Base-by-base conservation (phyloP, 1,284 basidiomycete species). In the Spongispora temasekensis region DNA sequence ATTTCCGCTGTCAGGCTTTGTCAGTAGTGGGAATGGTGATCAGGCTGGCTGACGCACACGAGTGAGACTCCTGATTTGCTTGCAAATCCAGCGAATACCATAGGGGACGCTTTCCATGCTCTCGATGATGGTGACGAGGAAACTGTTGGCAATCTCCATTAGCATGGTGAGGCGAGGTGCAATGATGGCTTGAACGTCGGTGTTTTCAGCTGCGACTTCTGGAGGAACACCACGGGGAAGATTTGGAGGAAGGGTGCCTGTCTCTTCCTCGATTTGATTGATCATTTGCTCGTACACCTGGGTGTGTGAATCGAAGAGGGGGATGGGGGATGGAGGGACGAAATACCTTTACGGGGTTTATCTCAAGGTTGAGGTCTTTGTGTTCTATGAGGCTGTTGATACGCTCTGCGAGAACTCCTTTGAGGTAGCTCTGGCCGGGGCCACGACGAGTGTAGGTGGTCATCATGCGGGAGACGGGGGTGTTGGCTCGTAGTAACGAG, bases 381-480 rank as follows among this genome's bases (percentile, higher is more conserved):
- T 98, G 95, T 77, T 98, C 97, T 69, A 98, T 97, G 64, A 99
- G 82, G 71, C 93, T 95, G 79, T 98, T 98, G 79, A 99, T 98
- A 60, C 97, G 89, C 75, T 98, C 96, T 15, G 97, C 94, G 55
- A 99, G 83, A 34, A 98, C 95, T 65, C 91, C 90, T 81, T 98
- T 98, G 66, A 99, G 87, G 76, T 98, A 99, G 69, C 92, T 94
- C 77, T 99, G 97, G 65, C 97, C 97, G 1, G 97, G 97, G 55
- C 96, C 97, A 65, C 97, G 90, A 59, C 97, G 91, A 53, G 97
- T 98, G 78, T 99, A 99, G 23, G 97, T 98, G 44, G 97, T 98
- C 97, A 99, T 98, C 97, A 99, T 98, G 53, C 97, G 90, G 56
- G 96, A 98, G 21, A 98, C 97, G 54, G 97, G 97, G 51, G 97